phyloP scores from a whole-genome alignment of 306 rosid genomes.

The Gleditsia sinensis region DNA sequence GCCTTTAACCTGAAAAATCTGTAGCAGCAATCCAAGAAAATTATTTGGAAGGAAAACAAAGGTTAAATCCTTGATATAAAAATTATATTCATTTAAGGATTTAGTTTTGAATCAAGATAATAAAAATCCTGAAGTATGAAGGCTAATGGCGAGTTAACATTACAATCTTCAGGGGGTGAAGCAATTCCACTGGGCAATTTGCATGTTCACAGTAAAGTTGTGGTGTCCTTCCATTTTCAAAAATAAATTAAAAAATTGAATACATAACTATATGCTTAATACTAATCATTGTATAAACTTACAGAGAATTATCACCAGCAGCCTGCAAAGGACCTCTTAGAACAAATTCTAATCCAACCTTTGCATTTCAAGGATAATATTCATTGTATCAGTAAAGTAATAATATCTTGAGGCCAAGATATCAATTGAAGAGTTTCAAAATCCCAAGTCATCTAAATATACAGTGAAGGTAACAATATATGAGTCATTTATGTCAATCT shows the following conservation, averaged over 20 bases:
- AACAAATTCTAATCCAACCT: conserved; percentile 89
- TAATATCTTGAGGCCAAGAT: conserved; percentile 28
- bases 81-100: conserved; percentile 44
- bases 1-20: conserved; percentile 98
- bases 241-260: conserved; percentile 21
- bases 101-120: conserved; percentile 40
- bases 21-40: conserved; percentile 46
- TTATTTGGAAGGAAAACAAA: not conserved
- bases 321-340: conserved; percentile 82
- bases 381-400: conserved; percentile 35
- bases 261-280: not conserved
- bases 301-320: conserved; percentile 46
- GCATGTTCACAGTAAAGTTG: conserved; percentile 71
- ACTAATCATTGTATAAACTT: conserved; percentile 42
- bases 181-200: conserved; percentile 81
- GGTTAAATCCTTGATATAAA: conserved; percentile 11
- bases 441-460: conserved; percentile 28
- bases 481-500: conserved; percentile 6
- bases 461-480: conserved; percentile 25
- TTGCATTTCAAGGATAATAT: conserved; percentile 43
- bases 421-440: conserved; percentile 29
- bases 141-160: conserved; percentile 88
- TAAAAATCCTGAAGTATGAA: conserved; percentile 91
- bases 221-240: conserved; percentile 55
- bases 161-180: conserved; percentile 99